Conservation (phyloP, 1,139 yeast species). For the Kodamaea fungicola region DNA sequence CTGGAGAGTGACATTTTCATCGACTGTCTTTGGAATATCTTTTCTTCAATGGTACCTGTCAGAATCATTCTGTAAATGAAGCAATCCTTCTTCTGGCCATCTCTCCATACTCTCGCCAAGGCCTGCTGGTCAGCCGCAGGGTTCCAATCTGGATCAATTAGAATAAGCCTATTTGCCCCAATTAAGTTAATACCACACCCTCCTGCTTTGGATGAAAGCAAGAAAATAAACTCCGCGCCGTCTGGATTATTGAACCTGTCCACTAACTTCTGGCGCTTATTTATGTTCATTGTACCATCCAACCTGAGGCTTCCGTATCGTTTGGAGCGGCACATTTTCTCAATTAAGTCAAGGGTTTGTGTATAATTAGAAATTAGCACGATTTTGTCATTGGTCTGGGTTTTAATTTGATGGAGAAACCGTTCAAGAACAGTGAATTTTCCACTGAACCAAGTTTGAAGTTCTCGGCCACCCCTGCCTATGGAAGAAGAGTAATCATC, state of each 20-base stretch:
- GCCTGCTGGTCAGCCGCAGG: constrained; percentile 99
- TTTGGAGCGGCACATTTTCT: constrained; percentile 71
- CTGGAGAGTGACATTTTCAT: constrained; percentile 92
- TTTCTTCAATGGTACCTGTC: constrained; percentile 95
- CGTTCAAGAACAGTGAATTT: constrained; percentile 67
- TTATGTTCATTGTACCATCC: constrained; percentile 90
- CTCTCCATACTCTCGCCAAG: constrained; percentile 97
- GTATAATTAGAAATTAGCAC: constrained; percentile 93
- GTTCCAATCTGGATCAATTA: constrained; percentile 98
- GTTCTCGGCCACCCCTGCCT: constrained; percentile 36
- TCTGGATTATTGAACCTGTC: constrained; percentile 90
- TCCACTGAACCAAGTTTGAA: constrained; percentile 59
- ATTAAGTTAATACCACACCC: constrained; percentile 97
- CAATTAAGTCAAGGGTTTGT: constrained; percentile 87
- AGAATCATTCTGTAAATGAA: constrained; percentile 90
- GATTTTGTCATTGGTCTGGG: constrained; percentile 88
- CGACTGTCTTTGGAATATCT: constrained; percentile 94
- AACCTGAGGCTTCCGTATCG: constrained; percentile 78
- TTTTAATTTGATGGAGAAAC: constrained; percentile 70
- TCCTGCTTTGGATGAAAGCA: constrained; percentile 94
- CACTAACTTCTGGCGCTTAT: constrained; percentile 89
- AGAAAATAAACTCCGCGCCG: constrained; percentile 81
- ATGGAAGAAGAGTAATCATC: constrained; percentile 57
- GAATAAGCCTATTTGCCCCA: constrained; percentile 87
- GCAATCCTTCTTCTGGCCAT: constrained; percentile 96